A percentile compares a stretch with the other conserved stretches of the same genome.
phyloP scores from a whole-genome alignment of 306 rosid species.

The Acacia crassicarpa region DNA sequence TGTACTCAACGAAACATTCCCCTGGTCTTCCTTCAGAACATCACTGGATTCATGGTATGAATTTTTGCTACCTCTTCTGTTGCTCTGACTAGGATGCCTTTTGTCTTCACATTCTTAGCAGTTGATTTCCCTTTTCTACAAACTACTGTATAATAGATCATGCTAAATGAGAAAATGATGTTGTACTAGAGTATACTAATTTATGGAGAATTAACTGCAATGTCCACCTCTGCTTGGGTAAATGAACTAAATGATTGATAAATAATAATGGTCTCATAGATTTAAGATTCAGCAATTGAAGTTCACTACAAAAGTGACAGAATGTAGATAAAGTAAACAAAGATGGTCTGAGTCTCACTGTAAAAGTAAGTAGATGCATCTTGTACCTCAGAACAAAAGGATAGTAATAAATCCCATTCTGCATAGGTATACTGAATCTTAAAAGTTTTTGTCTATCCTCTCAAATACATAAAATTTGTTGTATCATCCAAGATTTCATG shows the following conservation, averaged over 20 bases:
- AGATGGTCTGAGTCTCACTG: slow-evolving; percentile 9
- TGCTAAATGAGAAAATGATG: background rate
- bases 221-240: background rate
- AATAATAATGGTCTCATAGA: background rate
- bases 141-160: background rate
- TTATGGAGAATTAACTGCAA: background rate
- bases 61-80: slow-evolving; percentile 21
- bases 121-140: slow-evolving; percentile 11
- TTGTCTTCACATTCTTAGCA: slow-evolving; percentile 4
- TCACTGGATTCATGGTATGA: slow-evolving; percentile 95
- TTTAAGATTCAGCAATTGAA: slow-evolving; percentile 11
- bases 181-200: background rate
- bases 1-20: slow-evolving; percentile 88
- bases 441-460: background rate
- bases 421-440: background rate
- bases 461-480: background rate
- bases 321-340: slow-evolving; percentile 13
- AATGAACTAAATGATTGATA: background rate
- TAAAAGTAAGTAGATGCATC: slow-evolving; percentile 11
- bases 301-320: slow-evolving; percentile 14
- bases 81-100: slow-evolving; percentile 12
- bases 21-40: slow-evolving; percentile 93
- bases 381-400: background rate
- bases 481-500: background rate
- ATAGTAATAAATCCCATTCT: background rate